Evolutionary conservation across 345 rosid genomes (phyloP).

Genomic region (Eucalyptus albens): DNA sequence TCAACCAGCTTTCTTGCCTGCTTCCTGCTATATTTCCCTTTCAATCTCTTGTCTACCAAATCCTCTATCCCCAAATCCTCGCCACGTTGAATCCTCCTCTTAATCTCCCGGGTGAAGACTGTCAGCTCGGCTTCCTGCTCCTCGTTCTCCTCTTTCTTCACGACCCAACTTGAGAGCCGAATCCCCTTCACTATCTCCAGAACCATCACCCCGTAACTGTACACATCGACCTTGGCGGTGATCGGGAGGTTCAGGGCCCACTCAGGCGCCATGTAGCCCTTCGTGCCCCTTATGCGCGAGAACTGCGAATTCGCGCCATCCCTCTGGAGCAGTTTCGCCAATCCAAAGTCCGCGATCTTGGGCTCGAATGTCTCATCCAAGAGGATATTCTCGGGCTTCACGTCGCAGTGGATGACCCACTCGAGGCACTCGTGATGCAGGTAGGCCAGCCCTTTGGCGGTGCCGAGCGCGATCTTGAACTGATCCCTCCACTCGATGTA

Average conservation of each 20-base stretch:
- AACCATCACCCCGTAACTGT: conserved; percentile 26
- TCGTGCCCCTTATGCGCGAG: conserved; percentile 18
- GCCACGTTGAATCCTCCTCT: not conserved
- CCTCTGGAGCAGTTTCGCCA: conserved; percentile 11
- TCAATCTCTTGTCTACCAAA: conserved; percentile 15
- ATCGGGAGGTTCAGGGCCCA: conserved; percentile 21
- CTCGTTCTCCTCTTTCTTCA: not conserved
- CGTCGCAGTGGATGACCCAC: conserved; percentile 48
- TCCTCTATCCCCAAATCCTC: conserved; percentile 17
- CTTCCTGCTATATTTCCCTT: conserved; percentile 4
- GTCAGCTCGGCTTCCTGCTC: conserved; percentile 16
- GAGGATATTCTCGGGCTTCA: conserved; percentile 50
- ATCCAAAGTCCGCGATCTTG: conserved; percentile 41
- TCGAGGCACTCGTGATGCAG: conserved; percentile 50
- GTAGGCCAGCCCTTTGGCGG: conserved; percentile 47
- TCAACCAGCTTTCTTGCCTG: conserved; percentile 6
- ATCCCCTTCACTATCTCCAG: conserved; percentile 28
- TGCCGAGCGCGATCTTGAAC: conserved; percentile 39
- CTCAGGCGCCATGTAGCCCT: conserved; percentile 26
- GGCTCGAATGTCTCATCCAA: conserved; percentile 31
- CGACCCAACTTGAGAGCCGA: conserved; percentile 9
- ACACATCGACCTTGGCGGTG: conserved; percentile 28
- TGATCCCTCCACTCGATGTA: conserved; percentile 32
- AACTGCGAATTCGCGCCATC: not conserved
- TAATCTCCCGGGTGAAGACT: conserved; percentile 4